Conservation (phyloP, 2,329 filamentous ascomycete genomes). For the Pestalotiopsis sp. region DNA sequence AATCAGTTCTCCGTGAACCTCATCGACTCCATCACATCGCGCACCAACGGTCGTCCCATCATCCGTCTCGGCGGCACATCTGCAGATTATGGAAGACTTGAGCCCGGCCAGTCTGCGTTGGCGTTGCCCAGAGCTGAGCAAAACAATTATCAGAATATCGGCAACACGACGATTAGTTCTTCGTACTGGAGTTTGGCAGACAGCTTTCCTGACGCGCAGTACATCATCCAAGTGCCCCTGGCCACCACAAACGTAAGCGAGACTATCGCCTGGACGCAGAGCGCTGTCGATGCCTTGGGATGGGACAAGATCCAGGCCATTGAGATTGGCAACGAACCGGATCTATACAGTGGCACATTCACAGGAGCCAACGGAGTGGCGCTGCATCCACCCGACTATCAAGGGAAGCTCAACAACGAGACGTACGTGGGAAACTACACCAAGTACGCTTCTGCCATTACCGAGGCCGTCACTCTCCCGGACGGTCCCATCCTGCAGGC, state of each 20-base stretch:
- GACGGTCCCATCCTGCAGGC: slow-evolving; percentile 35
- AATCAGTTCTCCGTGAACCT: slow-evolving; percentile 38
- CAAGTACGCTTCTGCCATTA: slow-evolving; percentile 32
- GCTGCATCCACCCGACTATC: slow-evolving; percentile 35
- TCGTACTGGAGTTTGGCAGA: slow-evolving; percentile 34
- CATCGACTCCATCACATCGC: slow-evolving; percentile 33
- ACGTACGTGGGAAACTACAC: slow-evolving; percentile 39
- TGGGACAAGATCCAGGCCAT: slow-evolving; percentile 37
- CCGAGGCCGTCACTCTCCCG: slow-evolving; percentile 27
- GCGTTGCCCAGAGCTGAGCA: slow-evolving; percentile 35
- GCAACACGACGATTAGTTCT: slow-evolving; percentile 36
- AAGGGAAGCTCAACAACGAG: slow-evolving; percentile 34
- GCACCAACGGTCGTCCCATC: slow-evolving; percentile 35
- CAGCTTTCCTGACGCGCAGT: slow-evolving; percentile 34
- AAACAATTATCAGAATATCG: slow-evolving; percentile 36
- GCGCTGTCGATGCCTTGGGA: slow-evolving; percentile 31
- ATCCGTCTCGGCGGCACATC: slow-evolving; percentile 39
- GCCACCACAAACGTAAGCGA: slow-evolving; percentile 38
- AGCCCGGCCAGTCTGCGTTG: slow-evolving; percentile 31
- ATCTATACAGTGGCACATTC: slow-evolving; percentile 32
- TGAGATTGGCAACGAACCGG: slow-evolving; percentile 37
- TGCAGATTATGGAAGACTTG: slow-evolving; percentile 36
- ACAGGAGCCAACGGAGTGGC: slow-evolving; percentile 25
- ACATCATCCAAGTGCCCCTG: slow-evolving; percentile 38
- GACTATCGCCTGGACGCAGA: slow-evolving; percentile 33